Conservation (phyloP, 371 early-diverging fungal species). For the Actinomucor elegans region DNA sequence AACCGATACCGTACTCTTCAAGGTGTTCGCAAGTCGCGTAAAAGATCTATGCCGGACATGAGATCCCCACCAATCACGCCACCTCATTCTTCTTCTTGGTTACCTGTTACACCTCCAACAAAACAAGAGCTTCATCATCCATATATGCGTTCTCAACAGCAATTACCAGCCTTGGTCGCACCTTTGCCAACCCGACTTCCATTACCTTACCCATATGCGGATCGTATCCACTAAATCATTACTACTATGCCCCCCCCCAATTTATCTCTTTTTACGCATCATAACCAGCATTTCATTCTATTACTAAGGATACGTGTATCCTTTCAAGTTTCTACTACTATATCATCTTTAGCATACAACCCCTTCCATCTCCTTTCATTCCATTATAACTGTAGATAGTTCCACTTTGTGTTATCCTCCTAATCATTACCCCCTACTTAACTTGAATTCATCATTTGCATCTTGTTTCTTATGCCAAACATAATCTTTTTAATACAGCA, state of each 20-base stretch:
- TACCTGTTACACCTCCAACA: slow-evolving; percentile 16
- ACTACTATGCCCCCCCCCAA: background rate
- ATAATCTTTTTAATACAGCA: too few relatives aligned
- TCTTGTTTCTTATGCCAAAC: too few relatives aligned
- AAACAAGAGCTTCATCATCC: slow-evolving; percentile 4
- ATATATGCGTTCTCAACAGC: background rate
- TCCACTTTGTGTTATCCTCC: background rate
- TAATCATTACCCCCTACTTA: background rate
- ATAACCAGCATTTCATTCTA: slow-evolving; percentile 1
- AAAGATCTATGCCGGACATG: slow-evolving; percentile 22
- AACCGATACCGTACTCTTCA: slow-evolving; percentile 51
- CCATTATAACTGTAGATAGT: slow-evolving; percentile 2
- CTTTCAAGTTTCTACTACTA: background rate
- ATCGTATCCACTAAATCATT: slow-evolving; percentile 17
- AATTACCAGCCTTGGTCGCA: slow-evolving; percentile 21
- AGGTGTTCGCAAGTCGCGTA: slow-evolving; percentile 52
- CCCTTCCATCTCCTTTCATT: slow-evolving; percentile 15
- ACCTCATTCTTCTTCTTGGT: slow-evolving; percentile 14
- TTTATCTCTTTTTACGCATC: background rate
- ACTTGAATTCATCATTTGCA: too few relatives aligned
- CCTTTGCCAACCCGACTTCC: slow-evolving; percentile 22
- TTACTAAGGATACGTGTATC: background rate
- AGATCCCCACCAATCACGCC: slow-evolving; percentile 23
- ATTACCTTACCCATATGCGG: slow-evolving; percentile 14
- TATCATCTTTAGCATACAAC: background rate